Base-by-base conservation (phyloP, 179 eudicot species). In the Silene noctiflora region DNA sequence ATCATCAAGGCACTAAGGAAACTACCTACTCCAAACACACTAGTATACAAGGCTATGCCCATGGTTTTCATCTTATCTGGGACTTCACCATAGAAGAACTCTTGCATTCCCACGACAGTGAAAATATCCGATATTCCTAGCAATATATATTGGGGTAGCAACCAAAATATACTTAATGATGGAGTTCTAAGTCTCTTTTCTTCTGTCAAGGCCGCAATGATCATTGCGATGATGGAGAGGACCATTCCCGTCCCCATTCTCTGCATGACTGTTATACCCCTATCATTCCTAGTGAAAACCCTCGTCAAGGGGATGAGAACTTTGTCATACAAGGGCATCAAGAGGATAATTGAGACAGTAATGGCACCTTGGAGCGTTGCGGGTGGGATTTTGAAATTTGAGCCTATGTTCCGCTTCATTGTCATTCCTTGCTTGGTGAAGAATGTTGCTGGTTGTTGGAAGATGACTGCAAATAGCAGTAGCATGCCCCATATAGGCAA, bases 61-160 rank as follows among this genome's bases (percentile, higher is more conserved):
- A 88, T 87, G 0, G 99, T 96, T 74, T 86, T 88, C 98, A 93
- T 93, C 44, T 80, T 84, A 11, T 67, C 42, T 0, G 99, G 99
- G 2, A 96, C 99, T 80, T 90, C 96, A 20, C 90, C 80, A 55
- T 93, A 96, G 74, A 96, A 96, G 73, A 91, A 96, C 86, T 96
- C 97, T 61, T 96, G 99, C 99, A 96, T 93, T 27, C 98, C 99
- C 17, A 96, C 96, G 0, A 96, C 98, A 0, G 99, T 96, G 76
- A 96, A 96, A 25, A 96, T 91, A 70, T 96, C 99, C 1, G 99
- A 91, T 59, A 93, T 80, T 3, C 99, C 99, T 70, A 96, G 71
- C 24, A 96, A 62, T 4, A 96, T 76, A 77, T 93, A 96, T 66
- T 96, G 99, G 1, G 99, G 99, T 25, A 96, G 83, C 84, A 96